Evolutionary conservation across 768 basidiomycete species (phyloP), one percentile per base, ranked within the genome.

Genomic region (Suillus occidentalis): DNA sequence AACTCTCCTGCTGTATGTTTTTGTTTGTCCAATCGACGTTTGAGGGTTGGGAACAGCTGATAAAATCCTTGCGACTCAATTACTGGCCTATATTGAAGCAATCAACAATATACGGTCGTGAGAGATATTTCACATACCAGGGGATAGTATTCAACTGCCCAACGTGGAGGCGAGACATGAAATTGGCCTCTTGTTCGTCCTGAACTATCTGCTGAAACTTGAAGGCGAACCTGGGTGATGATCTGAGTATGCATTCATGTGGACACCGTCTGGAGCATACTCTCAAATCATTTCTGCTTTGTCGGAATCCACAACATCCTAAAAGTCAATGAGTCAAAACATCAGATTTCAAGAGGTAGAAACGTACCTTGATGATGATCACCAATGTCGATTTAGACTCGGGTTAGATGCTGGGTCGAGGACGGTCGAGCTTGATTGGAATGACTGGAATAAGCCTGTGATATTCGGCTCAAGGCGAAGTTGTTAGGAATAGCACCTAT

Each of bases 401-500:
- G 85, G 87, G 69, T 88, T 89, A 0, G 82, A 14, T n/a, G 80
- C 78, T 10, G 87, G 87, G 88, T 89, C 85, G 3, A 89, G 71
- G 16, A 88, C 80, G 86, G 37, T 37, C 37, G 10, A 9, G 10
- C 37, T 37, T 9, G 37, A 37, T 9, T 37, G 37, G 37, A 37
- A 87, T 0, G 85, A 86, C 64, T 85, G 84, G 63, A 89, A 89
- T 2, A 87, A 80, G 2, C 84, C 85, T 4, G 83, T 80, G 18
- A 89, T 85, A 66, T 87, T 85, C 86, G 78, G 55, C 84, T 84
- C 3, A 88, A 73, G 0, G 87, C 85, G 63, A 88, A 89, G 60
- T 88, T 88, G 63, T 88, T 87, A 87, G 83, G 76, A 87, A 88
- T 2, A 87, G 73, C 2, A 89, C 85, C 87, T 88, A 28, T 28